phyloP scores from a whole-genome alignment of 2,329 filamentous ascomycete species.

The Penicillium sp. region DNA sequence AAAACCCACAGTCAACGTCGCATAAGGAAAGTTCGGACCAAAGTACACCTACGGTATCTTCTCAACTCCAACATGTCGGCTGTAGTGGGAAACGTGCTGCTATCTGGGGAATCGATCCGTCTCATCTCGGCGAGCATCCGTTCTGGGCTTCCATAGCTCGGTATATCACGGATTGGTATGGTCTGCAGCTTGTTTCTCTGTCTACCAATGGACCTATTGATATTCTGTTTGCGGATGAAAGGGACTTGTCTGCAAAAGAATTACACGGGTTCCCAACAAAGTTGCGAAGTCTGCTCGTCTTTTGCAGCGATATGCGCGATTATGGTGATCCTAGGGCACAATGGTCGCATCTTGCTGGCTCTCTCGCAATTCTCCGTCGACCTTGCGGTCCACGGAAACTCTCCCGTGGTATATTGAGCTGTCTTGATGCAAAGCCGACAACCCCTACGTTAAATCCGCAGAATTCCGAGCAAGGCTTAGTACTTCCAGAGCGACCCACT shows the following conservation, averaged over 20 bases:
- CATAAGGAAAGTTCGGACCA: background rate
- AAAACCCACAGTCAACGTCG: conserved; percentile 3
- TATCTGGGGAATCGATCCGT: conserved; percentile 2
- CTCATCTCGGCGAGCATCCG: conserved; percentile 2
- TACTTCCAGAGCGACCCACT: conserved; percentile 24
- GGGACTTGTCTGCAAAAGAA: background rate
- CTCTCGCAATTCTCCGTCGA: conserved; percentile 6
- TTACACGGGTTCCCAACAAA: background rate
- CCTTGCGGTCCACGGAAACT: conserved; percentile 41
- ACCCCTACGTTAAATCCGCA: background rate
- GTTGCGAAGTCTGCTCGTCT: background rate
- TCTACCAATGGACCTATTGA: conserved; percentile 8
- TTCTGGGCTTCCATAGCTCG: conserved; percentile 22
- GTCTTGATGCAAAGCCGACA: background rate
- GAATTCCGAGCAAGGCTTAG: background rate
- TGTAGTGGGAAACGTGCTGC: background rate
- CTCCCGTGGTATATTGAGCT: background rate
- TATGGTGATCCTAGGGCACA: background rate
- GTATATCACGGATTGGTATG: conserved; percentile 35
- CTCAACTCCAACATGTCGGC: background rate
- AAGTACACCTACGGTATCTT: background rate
- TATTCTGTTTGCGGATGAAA: background rate
- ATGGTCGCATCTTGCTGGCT: background rate
- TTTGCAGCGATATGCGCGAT: background rate
- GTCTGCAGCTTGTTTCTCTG: conserved; percentile 28